phyloP scores from a whole-genome alignment of 768 basidiomycete species.

The Phlebiopsis gigantea region DNA sequence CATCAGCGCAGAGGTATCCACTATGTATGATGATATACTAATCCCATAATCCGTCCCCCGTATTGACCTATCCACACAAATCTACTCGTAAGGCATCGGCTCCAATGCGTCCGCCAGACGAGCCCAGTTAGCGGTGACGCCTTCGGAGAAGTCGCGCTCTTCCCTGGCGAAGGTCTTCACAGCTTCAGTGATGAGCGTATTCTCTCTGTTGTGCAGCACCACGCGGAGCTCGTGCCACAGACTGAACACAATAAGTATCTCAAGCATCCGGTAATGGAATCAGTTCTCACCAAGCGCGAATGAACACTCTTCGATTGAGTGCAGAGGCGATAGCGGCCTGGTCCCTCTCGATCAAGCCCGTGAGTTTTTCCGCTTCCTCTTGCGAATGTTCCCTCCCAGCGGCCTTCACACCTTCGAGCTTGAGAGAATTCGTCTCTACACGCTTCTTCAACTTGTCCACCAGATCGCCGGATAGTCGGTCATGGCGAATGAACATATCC shows the following conservation, averaged over 20 bases:
- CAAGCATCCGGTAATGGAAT: not conserved
- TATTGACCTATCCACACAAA: not conserved
- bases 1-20: not conserved
- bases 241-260: conserved; percentile 31
- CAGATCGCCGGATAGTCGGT: conserved; percentile 83
- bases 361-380: conserved; percentile 74
- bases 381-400: conserved; percentile 81
- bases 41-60: not conserved
- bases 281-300: conserved; percentile 77
- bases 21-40: not conserved
- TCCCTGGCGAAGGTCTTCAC: conserved; percentile 71
- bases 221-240: conserved; percentile 97
- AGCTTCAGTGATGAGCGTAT: conserved; percentile 68
- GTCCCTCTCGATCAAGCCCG: conserved; percentile 75
- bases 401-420: conserved; percentile 68
- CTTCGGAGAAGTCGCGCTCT: conserved; percentile 64
- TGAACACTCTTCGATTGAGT: conserved; percentile 77
- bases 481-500: conserved; percentile 82
- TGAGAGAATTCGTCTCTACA: conserved; percentile 68
- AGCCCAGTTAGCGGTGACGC: conserved; percentile 66
- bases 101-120: conserved; percentile 66
- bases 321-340: conserved; percentile 73
- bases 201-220: conserved; percentile 87
- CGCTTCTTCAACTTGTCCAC: conserved; percentile 86
- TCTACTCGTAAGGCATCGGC: conserved; percentile 81